These are phyloP conservation scores for Acacia acuminata DNA, from an alignment of 306 rosid species.

Conservation along the genomic window DNA sequence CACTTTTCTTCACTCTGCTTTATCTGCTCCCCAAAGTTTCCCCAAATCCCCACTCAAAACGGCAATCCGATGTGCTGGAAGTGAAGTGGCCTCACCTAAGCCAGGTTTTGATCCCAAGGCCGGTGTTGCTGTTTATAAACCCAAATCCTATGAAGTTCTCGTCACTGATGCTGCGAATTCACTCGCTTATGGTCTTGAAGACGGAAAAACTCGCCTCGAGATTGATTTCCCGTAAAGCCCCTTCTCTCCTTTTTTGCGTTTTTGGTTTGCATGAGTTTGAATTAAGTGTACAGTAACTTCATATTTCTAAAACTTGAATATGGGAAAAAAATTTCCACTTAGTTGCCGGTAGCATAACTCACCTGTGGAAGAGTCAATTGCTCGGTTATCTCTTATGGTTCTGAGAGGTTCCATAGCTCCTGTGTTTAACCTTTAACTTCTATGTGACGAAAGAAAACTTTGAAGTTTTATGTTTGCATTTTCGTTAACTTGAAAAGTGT, in stretches of 20 bases:
- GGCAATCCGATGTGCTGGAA: slow-evolving; percentile 51
- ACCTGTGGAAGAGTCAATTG: not conserved
- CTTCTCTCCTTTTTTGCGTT: not conserved
- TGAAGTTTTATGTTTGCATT: not conserved
- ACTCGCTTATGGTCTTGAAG: slow-evolving; percentile 74
- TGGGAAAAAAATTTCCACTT: not conserved
- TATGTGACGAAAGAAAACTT: not conserved
- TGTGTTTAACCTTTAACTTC: not conserved
- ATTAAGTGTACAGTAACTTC: not conserved
- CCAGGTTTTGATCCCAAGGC: slow-evolving; percentile 48
- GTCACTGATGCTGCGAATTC: slow-evolving; percentile 78
- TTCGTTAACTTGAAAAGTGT: not conserved
- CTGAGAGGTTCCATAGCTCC: not conserved
- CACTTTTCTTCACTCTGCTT: slow-evolving; percentile 5
- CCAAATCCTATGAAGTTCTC: slow-evolving; percentile 82
- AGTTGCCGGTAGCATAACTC: not conserved
- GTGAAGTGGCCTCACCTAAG: slow-evolving; percentile 37
- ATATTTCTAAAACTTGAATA: not conserved
- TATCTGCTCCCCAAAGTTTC: slow-evolving; percentile 21
- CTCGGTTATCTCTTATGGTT: not conserved
- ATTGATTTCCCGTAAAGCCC: slow-evolving; percentile 89
- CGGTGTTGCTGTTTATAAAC: slow-evolving; percentile 82
- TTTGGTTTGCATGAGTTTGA: not conserved
- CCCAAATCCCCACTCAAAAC: slow-evolving; percentile 3
- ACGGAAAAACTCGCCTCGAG: slow-evolving; percentile 76